Evolutionary conservation across 2,329 filamentous ascomycete genomes (phyloP), one percentile per base, ranked within the genome.

Genomic region (Penicillium sp.): DNA sequence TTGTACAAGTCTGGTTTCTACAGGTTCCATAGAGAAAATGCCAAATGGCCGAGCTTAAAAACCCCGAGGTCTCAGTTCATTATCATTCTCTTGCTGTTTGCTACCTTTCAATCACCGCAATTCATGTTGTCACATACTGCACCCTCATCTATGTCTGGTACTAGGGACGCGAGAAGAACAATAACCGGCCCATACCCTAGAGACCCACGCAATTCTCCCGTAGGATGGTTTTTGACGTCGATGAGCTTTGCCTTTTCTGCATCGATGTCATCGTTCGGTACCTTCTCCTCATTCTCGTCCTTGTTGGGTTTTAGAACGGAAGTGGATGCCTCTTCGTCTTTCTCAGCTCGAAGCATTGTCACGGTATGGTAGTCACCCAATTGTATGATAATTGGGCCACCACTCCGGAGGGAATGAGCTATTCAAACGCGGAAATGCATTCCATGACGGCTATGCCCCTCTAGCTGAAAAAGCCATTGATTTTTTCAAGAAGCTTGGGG

Each of bases 111-210:
- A 31, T 59, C 17, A 47, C 50, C 6, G 43, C 29, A 12, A 49
- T 49, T n/a, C 46, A 59, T 13, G 52, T 25, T 23, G 12, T 33
- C 21, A 59, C 45, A 23, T 42, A 43, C 10, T 52, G 29, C 45
- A 48, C 25, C 6, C 25, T 35, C 15, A 65, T 63, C 8, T 40
- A 55, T 38, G 8, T 29, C 27, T 79, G 80, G 3, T 8, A 8
- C 6, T 35, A 17, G 15, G 2, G 6, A 35, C 6, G 15, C 6
- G 2, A 35, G 33, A 35, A 35, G 33, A 17, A n/a, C 17, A 37
- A n/a, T 37, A 9, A 37, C 17, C 3, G 35, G 35, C 7, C 35
- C 8, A 37, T n/a, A n/a, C 35, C 35, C 35, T 9, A n/a, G 35
- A 4, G 17, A 37, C 35, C n/a, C 7, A 15, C 17, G 3, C 15